phyloP scores from a whole-genome alignment of 768 basidiomycete genomes.

The Coprinopsis strossmayeri region DNA sequence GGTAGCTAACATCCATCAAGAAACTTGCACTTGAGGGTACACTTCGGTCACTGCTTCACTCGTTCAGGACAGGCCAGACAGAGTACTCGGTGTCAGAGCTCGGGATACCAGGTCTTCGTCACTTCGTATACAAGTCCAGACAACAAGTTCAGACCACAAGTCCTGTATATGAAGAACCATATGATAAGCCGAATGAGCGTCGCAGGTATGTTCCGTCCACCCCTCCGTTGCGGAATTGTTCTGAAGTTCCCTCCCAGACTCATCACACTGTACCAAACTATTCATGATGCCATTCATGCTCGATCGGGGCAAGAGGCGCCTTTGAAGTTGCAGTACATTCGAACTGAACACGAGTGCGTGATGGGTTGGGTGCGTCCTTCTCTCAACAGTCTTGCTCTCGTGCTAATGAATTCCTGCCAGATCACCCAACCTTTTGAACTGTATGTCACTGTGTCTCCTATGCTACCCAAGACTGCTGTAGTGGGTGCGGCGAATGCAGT shows the following conservation, averaged over 20 bases:
- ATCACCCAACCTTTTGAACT: constrained; percentile 92
- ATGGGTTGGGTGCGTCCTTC: constrained; percentile 82
- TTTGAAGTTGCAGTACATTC: constrained; percentile 82
- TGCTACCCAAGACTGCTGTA: constrained; percentile 80
- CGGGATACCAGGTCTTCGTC: constrained; percentile 84
- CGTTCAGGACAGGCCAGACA: constrained; percentile 42
- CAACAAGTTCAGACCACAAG: constrained; percentile 83
- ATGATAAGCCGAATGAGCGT: constrained; percentile 53
- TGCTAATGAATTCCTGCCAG: constrained; percentile 30
- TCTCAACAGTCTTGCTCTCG: no score
- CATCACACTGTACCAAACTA: constrained; percentile 77
- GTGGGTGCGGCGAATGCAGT: constrained; percentile 88
- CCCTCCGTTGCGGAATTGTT: neutral
- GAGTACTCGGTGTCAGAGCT: constrained; percentile 69
- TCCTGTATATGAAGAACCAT: constrained; percentile 84
- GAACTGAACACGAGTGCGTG: constrained; percentile 80
- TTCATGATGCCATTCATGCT: constrained; percentile 88
- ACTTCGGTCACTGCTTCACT: constrained; percentile 41
- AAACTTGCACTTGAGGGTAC: constrained; percentile 59
- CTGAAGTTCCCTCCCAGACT: constrained; percentile 39
- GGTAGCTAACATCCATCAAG: constrained; percentile 27
- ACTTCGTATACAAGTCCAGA: constrained; percentile 93
- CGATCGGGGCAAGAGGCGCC: constrained; percentile 77
- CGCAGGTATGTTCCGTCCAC: constrained; percentile 40
- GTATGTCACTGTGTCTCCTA: constrained; percentile 76